phyloP scores from a whole-genome alignment of 768 basidiomycete genomes.

The Boletus bicolor region DNA sequence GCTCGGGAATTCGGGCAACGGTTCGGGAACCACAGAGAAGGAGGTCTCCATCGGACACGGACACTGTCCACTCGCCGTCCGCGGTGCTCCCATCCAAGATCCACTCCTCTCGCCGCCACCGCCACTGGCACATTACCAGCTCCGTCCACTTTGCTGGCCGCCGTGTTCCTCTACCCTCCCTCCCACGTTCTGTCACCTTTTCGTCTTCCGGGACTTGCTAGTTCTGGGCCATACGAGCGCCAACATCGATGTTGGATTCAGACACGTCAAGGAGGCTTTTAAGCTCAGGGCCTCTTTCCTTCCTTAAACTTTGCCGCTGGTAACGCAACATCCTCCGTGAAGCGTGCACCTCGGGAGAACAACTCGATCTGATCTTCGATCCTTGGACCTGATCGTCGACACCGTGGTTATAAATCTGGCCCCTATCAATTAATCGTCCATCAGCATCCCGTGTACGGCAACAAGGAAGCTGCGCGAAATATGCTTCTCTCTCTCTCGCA shows the following conservation, averaged over 20 bases:
- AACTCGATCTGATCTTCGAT: constrained; percentile 30
- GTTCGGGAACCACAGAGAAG: neutral
- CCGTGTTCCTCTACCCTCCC: too few relatives aligned
- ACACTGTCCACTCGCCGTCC: neutral
- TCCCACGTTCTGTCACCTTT: neutral
- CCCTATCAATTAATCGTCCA: constrained; percentile 23
- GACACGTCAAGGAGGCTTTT: constrained; percentile 18
- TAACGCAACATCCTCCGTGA: constrained; percentile 21
- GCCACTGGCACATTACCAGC: neutral
- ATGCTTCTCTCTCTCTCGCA: constrained; percentile 1
- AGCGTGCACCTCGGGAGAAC: constrained; percentile 20
- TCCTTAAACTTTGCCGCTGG: constrained; percentile 7
- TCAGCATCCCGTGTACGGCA: constrained; percentile 12
- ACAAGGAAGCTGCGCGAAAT: neutral
- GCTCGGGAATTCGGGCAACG: too few relatives aligned
- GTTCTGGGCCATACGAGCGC: neutral
- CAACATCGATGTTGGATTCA: neutral
- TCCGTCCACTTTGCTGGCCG: neutral
- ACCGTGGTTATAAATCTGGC: neutral
- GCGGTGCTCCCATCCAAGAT: neutral
- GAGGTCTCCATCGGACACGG: neutral
- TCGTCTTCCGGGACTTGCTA: neutral
- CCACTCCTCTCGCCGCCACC: neutral
- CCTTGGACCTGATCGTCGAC: constrained; percentile 29
- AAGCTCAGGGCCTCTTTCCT: constrained; percentile 2